Conservation (phyloP, 2,329 filamentous ascomycete genomes). For the Colletotrichum coccodes region DNA sequence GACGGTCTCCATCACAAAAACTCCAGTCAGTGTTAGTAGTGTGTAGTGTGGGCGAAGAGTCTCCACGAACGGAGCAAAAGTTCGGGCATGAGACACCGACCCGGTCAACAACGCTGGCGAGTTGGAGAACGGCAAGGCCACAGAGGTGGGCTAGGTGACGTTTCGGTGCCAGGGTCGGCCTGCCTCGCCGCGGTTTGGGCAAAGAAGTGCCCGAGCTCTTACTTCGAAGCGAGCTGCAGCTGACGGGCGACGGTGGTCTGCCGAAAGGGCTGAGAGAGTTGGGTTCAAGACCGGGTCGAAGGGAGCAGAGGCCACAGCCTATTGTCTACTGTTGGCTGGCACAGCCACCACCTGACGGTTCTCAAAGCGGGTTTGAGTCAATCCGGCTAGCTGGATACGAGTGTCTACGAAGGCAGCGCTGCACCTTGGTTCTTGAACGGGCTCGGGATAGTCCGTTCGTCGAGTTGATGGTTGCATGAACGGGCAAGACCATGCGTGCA, state of each 20-base stretch:
- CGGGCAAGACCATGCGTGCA: background rate
- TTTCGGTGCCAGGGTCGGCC: conserved; percentile 14
- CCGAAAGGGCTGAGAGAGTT: background rate
- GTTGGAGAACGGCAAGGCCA: conserved; percentile 36
- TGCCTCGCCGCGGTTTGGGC: conserved; percentile 12
- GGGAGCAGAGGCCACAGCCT: conserved; percentile 26
- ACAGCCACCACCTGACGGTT: conserved; percentile 27
- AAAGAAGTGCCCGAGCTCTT: conserved; percentile 7
- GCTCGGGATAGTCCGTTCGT: background rate
- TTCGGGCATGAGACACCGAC: background rate
- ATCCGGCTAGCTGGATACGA: conserved; percentile 26
- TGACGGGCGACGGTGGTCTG: background rate
- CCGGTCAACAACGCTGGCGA: conserved; percentile 15
- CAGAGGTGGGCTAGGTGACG: conserved; percentile 31
- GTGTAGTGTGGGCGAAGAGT: too few species aligned
- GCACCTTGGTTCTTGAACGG: background rate
- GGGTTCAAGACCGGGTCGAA: background rate
- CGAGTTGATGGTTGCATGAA: background rate
- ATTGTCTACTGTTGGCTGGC: conserved; percentile 6
- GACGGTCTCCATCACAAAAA: background rate
- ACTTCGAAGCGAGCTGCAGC: background rate
- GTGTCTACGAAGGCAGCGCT: background rate
- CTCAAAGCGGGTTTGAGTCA: conserved; percentile 6
- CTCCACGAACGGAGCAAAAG: background rate
- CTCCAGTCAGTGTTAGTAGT: background rate